phyloP scores from a whole-genome alignment of 768 basidiomycete genomes.

The Suillus bovinus region DNA sequence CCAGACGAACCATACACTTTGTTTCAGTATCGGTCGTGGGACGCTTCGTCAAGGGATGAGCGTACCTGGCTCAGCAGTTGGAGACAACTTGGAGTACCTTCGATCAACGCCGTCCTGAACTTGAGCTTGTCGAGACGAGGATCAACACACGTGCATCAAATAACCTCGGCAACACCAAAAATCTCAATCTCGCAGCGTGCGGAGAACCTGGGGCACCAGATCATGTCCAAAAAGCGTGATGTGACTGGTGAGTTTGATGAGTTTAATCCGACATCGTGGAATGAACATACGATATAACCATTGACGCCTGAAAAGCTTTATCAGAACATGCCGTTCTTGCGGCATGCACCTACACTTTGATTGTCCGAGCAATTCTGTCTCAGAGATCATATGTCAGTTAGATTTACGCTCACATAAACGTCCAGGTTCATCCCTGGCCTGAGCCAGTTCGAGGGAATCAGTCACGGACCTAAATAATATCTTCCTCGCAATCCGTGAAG shows the following conservation, averaged over 20 bases:
- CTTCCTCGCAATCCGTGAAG: background rate
- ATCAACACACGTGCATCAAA: slow-evolving; percentile 98
- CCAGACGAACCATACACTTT: no score
- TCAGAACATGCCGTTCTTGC: background rate
- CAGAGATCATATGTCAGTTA: background rate
- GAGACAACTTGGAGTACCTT: no score
- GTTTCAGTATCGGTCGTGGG: no score
- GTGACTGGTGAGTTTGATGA: slow-evolving; percentile 49
- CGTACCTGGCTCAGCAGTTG: no score
- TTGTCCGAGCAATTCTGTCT: background rate
- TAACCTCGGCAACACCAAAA: slow-evolving; percentile 90
- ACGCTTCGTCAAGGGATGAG: no score
- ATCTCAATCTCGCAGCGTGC: slow-evolving; percentile 98
- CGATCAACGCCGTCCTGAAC: slow-evolving; percentile 94
- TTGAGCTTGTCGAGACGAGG: slow-evolving; percentile 95
- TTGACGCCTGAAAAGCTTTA: slow-evolving; percentile 68
- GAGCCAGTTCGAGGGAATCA: background rate
- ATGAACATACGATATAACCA: slow-evolving; percentile 84
- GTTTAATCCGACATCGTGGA: slow-evolving; percentile 6
- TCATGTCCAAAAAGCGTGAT: slow-evolving; percentile 97
- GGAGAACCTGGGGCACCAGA: slow-evolving; percentile 87
- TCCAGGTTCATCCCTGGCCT: background rate
- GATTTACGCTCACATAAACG: background rate
- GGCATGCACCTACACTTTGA: background rate
- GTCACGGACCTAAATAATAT: background rate